Evolutionary conservation across 2,329 filamentous ascomycete genomes (phyloP), one percentile per base, ranked within the genome.

Genomic region (Penicillium sp.): DNA sequence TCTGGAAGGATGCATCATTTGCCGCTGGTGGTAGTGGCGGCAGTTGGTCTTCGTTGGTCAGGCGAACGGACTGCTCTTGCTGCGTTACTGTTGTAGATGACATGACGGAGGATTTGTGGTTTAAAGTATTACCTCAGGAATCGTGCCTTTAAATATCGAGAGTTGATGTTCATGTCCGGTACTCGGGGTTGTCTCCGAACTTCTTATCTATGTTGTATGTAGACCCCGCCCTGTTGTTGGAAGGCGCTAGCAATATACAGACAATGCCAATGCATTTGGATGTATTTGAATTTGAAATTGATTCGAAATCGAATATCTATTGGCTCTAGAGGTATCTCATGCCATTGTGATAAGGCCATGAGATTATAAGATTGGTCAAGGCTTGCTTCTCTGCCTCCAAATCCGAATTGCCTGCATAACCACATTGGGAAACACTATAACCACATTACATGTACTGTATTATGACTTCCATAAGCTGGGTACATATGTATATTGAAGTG

Each of bases 1-100:
- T 57, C 45, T 70, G 68, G 53, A 69, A 70, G 21, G 55, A 47
- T 19, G 57, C 45, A 54, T 66, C 64, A 37, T 55, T 57, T 19
- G 51, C 55, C 8, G 64, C 61, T 32, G 61, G 51, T 15, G 53
- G 45, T 38, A 64, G 42, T n/a, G 56, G 52, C 21, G 53, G 45
- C 38, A 64, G 45, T 21, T 57, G 56, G 32, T 57, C 46, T 45
- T 58, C 54, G 21, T 47, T 57, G 10, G 49, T 58, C n/a, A 61
- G 13, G 33, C 49, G 56, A 28, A 61, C 53, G 6, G 57, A 55
- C 9, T 53, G 43, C 15, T 52, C 49, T 39, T 56, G 55, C 19
- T 59, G 55, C 1, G 54, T 51, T 4, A 42, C 52, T 4, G 49
- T 49, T 21, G 52, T 58, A 31, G 57, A 52, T 13, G 56, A 52